A percentile compares a stretch with the other conserved stretches of the same genome.
phyloP scores from a whole-genome alignment of 306 rosid genomes.

The Castanea sativa region DNA sequence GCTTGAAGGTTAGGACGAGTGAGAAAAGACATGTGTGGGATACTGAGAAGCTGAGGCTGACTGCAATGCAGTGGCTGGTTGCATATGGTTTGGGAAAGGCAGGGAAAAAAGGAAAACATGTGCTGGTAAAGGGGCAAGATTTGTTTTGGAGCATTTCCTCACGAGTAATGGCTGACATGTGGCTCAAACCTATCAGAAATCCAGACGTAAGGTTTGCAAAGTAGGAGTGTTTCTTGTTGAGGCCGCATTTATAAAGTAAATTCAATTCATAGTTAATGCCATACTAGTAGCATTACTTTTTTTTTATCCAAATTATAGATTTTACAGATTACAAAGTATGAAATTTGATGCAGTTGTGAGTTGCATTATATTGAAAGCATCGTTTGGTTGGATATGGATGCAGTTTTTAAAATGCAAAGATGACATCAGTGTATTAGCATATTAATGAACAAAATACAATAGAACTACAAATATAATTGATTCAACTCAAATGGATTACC shows the following conservation, averaged over 20 bases:
- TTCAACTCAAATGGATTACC: not conserved
- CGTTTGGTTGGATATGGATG: not conserved
- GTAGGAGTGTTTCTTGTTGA: conserved; percentile 9
- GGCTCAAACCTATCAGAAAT: conserved; percentile 91
- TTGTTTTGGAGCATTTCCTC: conserved; percentile 89
- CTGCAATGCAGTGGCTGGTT: conserved; percentile 95
- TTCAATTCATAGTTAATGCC: not conserved
- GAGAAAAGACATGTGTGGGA: conserved; percentile 66
- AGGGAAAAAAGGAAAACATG: conserved; percentile 62
- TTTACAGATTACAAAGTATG: not conserved
- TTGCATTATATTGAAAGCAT: not conserved
- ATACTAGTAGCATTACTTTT: not conserved
- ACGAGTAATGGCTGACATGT: conserved; percentile 86
- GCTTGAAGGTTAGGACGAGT: conserved; percentile 57
- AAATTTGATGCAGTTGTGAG: not conserved
- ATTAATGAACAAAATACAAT: not conserved
- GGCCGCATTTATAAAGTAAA: not conserved
- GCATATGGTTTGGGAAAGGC: conserved; percentile 74
- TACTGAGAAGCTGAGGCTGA: conserved; percentile 65
- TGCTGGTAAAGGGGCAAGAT: conserved; percentile 52
- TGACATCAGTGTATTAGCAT: not conserved
- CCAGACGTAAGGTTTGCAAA: conserved; percentile 71
- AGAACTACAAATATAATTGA: not conserved
- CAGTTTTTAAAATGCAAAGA: not conserved
- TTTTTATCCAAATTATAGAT: not conserved